phyloP scores from a whole-genome alignment of 768 basidiomycete genomes.

The Phanerochaete carnosa region DNA sequence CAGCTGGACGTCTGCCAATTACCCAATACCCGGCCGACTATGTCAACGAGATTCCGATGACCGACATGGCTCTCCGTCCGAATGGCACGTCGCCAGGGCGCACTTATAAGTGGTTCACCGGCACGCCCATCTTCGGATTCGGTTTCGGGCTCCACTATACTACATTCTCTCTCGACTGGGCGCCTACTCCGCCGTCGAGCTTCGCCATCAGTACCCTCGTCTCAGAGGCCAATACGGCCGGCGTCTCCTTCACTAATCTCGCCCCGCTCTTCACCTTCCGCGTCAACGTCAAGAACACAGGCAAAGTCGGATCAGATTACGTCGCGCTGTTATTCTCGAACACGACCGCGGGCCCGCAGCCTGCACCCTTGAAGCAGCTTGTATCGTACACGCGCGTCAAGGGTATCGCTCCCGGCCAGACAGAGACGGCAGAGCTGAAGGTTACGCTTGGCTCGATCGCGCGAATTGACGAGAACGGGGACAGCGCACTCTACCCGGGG shows the following conservation, averaged over 20 bases:
- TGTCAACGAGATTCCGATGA: conserved; percentile 48
- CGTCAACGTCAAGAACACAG: conserved; percentile 47
- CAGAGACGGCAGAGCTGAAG: conserved; percentile 31
- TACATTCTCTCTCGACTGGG: conserved; percentile 42
- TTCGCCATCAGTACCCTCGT: conserved; percentile 43
- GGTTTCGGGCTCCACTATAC: conserved; percentile 56
- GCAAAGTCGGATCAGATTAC: conserved; percentile 49
- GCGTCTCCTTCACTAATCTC: conserved; percentile 34
- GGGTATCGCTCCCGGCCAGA: conserved; percentile 26
- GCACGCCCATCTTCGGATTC: conserved; percentile 48
- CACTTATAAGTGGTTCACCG: conserved; percentile 58
- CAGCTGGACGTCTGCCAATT: conserved; percentile 50
- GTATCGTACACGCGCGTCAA: conserved; percentile 46
- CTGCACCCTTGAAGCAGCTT: conserved; percentile 50
- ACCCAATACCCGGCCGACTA: conserved; percentile 54
- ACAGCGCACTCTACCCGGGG: conserved; percentile 43
- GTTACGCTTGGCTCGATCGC: conserved; percentile 49
- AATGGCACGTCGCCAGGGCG: conserved; percentile 47
- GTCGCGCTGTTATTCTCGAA: conserved; percentile 51
- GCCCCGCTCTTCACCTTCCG: conserved; percentile 46
- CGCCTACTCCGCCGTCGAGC: conserved; percentile 26
- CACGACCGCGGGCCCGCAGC: conserved; percentile 45
- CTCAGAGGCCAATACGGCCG: conserved; percentile 6
- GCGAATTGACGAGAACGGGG: conserved; percentile 43
- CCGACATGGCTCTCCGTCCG: conserved; percentile 54